Evolutionary conservation across 2,329 filamentous ascomycete species (phyloP).

Genomic region (Epichloe sylvatica): DNA sequence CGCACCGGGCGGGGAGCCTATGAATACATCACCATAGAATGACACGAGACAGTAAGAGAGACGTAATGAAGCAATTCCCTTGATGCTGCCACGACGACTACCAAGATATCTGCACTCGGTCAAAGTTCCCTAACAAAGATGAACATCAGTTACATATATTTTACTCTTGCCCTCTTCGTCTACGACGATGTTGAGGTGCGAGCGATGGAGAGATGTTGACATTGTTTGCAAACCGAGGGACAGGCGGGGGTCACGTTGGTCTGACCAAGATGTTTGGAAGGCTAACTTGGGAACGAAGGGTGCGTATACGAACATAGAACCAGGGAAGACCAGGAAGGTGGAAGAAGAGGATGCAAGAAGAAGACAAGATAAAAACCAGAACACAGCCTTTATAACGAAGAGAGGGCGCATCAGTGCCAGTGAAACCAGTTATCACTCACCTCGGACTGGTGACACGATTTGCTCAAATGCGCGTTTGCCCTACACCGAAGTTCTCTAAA

Average conservation of each 20-base stretch:
- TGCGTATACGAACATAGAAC: not conserved
- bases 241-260: not conserved
- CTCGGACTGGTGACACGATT: not conserved
- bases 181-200: not conserved
- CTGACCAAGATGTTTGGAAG: not conserved
- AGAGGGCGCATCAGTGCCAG: not conserved
- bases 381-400: not conserved
- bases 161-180: not conserved
- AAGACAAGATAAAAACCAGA: not conserved
- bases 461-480: not conserved
- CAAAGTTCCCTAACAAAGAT: not conserved
- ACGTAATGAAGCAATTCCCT: constrained; percentile 40
- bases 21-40: constrained; percentile 52
- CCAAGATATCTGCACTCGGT: not conserved
- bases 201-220: not conserved
- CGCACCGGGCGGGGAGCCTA: constrained; percentile 39
- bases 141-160: not conserved
- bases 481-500: not conserved
- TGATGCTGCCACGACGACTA: constrained; percentile 17
- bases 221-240: not conserved
- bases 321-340: not conserved
- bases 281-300: not conserved
- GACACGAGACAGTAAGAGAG: constrained; percentile 16
- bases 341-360: not conserved
- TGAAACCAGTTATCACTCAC: not conserved